Percentiles rank a stretch among this genome's conserved stretches.
Conservation (phyloP, 2,329 filamentous ascomycete genomes). For the Falciphora oryzae region DNA sequence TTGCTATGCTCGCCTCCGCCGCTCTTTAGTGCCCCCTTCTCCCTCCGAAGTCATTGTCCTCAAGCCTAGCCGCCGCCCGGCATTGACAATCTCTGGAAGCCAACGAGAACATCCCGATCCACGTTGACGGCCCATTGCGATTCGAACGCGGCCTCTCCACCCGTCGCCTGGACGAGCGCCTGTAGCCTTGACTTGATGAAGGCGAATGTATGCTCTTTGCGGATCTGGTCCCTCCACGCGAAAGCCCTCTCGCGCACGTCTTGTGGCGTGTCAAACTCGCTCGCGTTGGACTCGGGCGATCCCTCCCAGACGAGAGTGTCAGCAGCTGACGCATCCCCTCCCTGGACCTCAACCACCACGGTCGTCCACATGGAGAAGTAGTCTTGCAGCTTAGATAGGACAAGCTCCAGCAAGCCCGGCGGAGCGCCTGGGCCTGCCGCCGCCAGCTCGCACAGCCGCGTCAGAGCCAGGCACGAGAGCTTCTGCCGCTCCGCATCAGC, state of each 20-base stretch:
- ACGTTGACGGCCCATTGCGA: constrained; percentile 68
- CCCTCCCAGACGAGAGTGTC: constrained; percentile 46
- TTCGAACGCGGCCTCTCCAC: constrained; percentile 62
- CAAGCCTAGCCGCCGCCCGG: too few relatives aligned
- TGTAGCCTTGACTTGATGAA: constrained; percentile 61
- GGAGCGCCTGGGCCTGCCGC: constrained; percentile 21
- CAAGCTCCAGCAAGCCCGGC: constrained; percentile 43
- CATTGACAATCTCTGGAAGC: constrained; percentile 47
- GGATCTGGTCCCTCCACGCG: constrained; percentile 57
- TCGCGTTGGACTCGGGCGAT: constrained; percentile 26
- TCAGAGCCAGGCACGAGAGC: constrained; percentile 66
- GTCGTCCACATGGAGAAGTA: constrained; percentile 72
- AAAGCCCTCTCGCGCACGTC: constrained; percentile 48
- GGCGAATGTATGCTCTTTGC: constrained; percentile 55
- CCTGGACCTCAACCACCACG: constrained; percentile 60
- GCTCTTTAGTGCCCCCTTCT: background rate
- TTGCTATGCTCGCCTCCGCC: background rate
- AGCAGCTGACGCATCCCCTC: constrained; percentile 45
- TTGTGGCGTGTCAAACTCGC: constrained; percentile 52
- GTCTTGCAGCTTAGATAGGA: constrained; percentile 60
- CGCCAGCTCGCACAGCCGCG: constrained; percentile 61
- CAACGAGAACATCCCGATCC: constrained; percentile 62
- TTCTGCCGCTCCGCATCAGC: constrained; percentile 62
- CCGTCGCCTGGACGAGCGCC: constrained; percentile 50
- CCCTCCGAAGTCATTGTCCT: background rate